Conservation (phyloP, 345 rosid species). For the Eucalyptus caleyi region DNA sequence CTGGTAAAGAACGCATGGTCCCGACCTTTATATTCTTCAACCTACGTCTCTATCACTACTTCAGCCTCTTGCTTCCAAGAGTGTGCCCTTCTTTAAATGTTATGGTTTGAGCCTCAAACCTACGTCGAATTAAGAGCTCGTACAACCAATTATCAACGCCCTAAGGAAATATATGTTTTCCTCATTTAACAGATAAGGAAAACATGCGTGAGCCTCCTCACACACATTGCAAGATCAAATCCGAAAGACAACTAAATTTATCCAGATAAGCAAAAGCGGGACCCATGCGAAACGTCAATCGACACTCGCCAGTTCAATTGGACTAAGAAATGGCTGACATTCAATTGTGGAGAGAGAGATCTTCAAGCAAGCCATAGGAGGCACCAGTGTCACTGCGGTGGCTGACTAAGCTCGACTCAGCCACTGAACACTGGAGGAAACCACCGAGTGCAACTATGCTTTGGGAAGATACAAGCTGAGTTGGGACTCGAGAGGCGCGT, state of each 20-base stretch:
- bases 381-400: background rate
- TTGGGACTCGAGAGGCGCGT: background rate
- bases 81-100: background rate
- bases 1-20: background rate
- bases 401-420: background rate
- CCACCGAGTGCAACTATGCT: background rate
- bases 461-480: background rate
- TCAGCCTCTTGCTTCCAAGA: background rate
- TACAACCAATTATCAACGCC: background rate
- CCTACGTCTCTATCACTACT: background rate
- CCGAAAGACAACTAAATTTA: background rate
- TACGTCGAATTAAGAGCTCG: background rate
- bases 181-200: background rate
- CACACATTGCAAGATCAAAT: background rate
- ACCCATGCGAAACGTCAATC: background rate
- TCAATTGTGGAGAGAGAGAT: background rate
- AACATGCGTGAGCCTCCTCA: background rate
- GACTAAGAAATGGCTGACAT: background rate
- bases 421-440: background rate
- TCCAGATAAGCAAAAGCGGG: background rate
- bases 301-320: background rate
- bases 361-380: background rate
- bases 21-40: background rate
- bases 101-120: background rate
- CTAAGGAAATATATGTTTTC: too few species aligned